These are phyloP conservation scores for Dryas octopetala DNA, from an alignment of 306 rosid genomes.

Conservation along the genomic window DNA sequence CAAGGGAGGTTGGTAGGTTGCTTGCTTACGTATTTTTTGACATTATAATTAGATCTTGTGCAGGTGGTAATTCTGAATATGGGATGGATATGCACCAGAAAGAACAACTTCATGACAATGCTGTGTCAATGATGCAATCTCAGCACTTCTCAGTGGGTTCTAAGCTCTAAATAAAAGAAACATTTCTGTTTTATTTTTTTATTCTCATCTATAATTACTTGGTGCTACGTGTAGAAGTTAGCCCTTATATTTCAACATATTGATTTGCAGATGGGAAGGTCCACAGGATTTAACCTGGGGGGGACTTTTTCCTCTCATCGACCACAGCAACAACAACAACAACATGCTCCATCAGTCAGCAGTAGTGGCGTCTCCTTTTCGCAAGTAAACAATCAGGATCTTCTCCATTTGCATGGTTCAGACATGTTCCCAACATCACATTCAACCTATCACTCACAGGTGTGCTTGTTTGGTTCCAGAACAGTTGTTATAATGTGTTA, in stretches of 20 bases:
- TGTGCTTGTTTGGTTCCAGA: slow-evolving; percentile 26
- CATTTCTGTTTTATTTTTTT: background rate
- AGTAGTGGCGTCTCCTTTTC: slow-evolving; percentile 79
- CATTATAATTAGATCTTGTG: slow-evolving; percentile 33
- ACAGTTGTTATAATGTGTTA: background rate
- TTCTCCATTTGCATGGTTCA: slow-evolving; percentile 86
- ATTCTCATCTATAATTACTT: background rate
- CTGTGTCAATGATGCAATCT: slow-evolving; percentile 88
- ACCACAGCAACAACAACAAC: slow-evolving; percentile 83
- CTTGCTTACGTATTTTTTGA: slow-evolving; percentile 24
- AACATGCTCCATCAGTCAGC: slow-evolving; percentile 83
- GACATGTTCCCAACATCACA: slow-evolving; percentile 87
- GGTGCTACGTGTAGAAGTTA: slow-evolving; percentile 1
- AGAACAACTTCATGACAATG: slow-evolving; percentile 90
- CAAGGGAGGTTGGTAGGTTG: background rate
- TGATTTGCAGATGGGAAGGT: slow-evolving; percentile 81
- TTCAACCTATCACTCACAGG: slow-evolving; percentile 94
- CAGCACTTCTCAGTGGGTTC: slow-evolving; percentile 89
- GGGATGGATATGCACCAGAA: slow-evolving; percentile 94
- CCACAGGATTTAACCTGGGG: slow-evolving; percentile 81
- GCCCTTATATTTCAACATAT: slow-evolving; percentile 29
- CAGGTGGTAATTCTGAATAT: slow-evolving; percentile 86
- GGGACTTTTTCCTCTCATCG: slow-evolving; percentile 80
- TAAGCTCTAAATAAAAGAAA: slow-evolving; percentile 5
- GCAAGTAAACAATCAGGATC: slow-evolving; percentile 86